Conservation (phyloP, 495 filamentous ascomycete genomes). For the Elasticomyces elasticus region DNA sequence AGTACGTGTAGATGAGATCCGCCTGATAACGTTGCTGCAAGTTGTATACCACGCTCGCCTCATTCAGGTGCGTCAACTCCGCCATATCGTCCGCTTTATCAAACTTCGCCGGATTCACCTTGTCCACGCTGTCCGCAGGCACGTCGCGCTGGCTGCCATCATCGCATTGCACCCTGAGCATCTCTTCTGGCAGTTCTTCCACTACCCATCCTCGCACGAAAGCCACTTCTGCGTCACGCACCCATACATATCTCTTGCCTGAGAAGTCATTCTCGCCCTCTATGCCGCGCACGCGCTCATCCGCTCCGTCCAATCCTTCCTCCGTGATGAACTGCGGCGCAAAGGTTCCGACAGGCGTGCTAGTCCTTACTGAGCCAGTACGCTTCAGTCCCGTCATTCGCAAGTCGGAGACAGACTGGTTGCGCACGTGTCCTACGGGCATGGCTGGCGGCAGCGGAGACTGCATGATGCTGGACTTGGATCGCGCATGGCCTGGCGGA, state of each 20-base stretch:
- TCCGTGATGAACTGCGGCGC: constrained; percentile 90
- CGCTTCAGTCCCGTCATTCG: constrained; percentile 28
- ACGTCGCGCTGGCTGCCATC: constrained; percentile 78
- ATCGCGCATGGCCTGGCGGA: constrained; percentile 43
- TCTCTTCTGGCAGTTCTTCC: constrained; percentile 59
- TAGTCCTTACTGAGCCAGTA: constrained; percentile 50
- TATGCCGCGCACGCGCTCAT: constrained; percentile 61
- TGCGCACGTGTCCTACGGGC: constrained; percentile 43
- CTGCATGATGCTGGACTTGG: constrained; percentile 62
- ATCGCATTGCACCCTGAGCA: constrained; percentile 79
- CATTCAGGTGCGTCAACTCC: constrained; percentile 93
- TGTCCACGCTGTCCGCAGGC: constrained; percentile 78
- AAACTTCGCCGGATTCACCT: constrained; percentile 98
- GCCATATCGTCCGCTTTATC: constrained; percentile 99
- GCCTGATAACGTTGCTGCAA: constrained; percentile 86
- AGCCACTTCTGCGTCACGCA: constrained; percentile 72
- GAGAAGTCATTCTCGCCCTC: constrained; percentile 98
- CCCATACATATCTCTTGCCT: constrained; percentile 97
- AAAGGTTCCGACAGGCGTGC: constrained; percentile 61
- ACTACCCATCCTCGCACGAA: constrained; percentile 89
- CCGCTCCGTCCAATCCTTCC: constrained; percentile 55
- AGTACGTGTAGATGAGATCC: constrained; percentile 98
- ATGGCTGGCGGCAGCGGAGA: constrained; percentile 40
- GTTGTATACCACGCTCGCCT: constrained; percentile 96
- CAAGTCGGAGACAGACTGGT: constrained; percentile 47